Evolutionary conservation across 768 basidiomycete genomes (phyloP), one percentile per base, ranked within the genome.

Genomic region (Gymnopilus dilepis): DNA sequence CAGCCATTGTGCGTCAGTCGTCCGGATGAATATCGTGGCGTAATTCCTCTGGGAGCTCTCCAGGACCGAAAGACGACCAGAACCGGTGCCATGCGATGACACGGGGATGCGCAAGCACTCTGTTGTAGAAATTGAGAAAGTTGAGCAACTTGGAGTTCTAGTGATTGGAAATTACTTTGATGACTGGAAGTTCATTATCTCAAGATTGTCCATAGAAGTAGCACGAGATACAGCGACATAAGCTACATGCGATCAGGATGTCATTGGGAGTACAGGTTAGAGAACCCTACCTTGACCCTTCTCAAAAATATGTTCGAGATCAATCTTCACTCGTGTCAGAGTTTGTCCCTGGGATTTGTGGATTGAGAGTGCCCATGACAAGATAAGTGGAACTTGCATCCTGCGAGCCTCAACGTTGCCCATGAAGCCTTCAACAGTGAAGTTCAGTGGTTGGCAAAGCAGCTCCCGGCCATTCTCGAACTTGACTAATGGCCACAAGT

Each of bases 331-430:
- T 50, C 90, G 80, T 45, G 86, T 81, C 43, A 97, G 76, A 0
- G 92, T 95, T 74, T 95, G 93, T 0, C 94, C 94, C 72, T 97
- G 94, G 2, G 89, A 89, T 69, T 95, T 95, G 75, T 96, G 94
- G 41, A 95, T 88, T 13, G 87, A 88, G 73, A 94, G 76, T 0
- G 92, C 92, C 93, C 92, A 95, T 0, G 94, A 87, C 17, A 94
- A 67, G 31, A 77, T 77, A 17, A 80, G 58, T 2, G 79, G 79
- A 6, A 89, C 86, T 76, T 91, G 90, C 9, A 79, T 70, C 55
- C 90, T 77, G 15, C 69, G 74, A 7, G 87, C 89, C 70, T 92
- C 89, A 41, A 80, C 69, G 19, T 78, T 78, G 1, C 87, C 90
- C 48, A 71, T 74, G 17, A 81, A 81, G 22, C 84, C 86, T 60